Evolutionary conservation across 2,329 filamentous ascomycete species (phyloP), one percentile per base, ranked within the genome.

Genomic region (Ascochyta pisi): DNA sequence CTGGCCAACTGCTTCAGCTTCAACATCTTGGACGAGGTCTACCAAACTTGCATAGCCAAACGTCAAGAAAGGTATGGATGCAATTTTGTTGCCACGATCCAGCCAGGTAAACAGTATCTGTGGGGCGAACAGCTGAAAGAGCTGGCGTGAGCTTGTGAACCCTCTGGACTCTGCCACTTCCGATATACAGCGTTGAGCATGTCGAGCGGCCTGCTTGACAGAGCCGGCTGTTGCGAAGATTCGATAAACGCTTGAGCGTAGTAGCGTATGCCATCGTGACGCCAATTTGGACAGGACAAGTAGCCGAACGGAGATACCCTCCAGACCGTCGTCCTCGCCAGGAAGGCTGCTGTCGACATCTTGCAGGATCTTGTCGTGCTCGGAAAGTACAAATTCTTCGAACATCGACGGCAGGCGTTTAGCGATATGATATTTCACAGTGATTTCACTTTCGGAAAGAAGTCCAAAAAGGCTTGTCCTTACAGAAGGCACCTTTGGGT

Each of bases 91-190:
- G 7, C 65, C 66, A 29, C 96, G 79, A 59, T 91, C 86, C 3
- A 96, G 84, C 94, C 93, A 99, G 0, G 92, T 96, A 70, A 91
- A 96, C 3, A 98, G 79, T 6, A 99, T 82, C 68, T 99, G 95
- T 2, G 93, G 87, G 6, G 91, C 88, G 70, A 98, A 99, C 0
- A 98, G 80, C 6, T 81, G 80, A 69, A 99, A 97, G 1, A 99
- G 78, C 31, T 88, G 84, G 64, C 83, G 85, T 0, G 92, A 82
- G 40, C 86, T 85, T 23, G 82, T 75, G 22, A 98, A 82, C 0
- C 82, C 77, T 31, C 97, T 82, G 0, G 83, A 81, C 12, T 73
- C 76, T 4, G 93, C 86, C 29, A 97, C 86, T 12, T 83, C 80
- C 4, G 75, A 73, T 39, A 97, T 81, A 64, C 91, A 96, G 47